Base-by-base conservation (phyloP, 164 flowering plant species). In the Cinnamomum micranthum region DNA sequence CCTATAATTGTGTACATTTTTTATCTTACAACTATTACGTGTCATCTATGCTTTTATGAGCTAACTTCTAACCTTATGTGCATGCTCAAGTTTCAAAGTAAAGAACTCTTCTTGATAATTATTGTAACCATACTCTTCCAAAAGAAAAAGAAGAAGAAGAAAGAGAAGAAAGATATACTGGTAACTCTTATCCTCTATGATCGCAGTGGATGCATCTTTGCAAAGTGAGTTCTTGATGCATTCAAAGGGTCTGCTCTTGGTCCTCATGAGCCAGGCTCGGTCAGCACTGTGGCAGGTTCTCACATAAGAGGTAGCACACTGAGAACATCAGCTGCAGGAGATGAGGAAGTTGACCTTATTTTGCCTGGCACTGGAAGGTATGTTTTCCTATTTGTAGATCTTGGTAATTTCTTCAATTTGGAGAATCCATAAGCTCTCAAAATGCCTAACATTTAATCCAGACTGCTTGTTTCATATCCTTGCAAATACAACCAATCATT, bases 331-430 rank as follows among this genome's bases (percentile, higher is more conserved):
- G 86, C 93, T 52, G 81, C 83, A 6, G 96, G 93, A 51, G 87
- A 88, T 70, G 83, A 83, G 78, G 98, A 93, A 85, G 98, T 88
- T 74, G 99, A 95, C 82, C 89, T 95, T 70, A 79, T 93, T 50
- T 85, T 95, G 41, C 98, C 99, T 62, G 98, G 89, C 27, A 87
- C 90, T 63, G 96, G 87, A 84, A 93, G 99, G 99, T 95, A 13
- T 19, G 10, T 27, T 28, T 66, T 14, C 41, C 35, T 27, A 66
- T 67, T 33, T 31, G 15, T 15, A 33, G 1, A 67, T 17, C 11
- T 13, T 31, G 33, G 33, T 15, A 6, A 17, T 64, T 25, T 64
- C 28, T 25, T 13, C 27, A 23, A 23, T n/a, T 64, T 64, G 28
- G 28, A 24, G 33, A 25, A 23, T 63, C 22, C 27, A 3, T 6